These are phyloP conservation scores for Artomyces pyxidatus DNA, from an alignment of 768 basidiomycete genomes.

Conservation along the genomic window DNA sequence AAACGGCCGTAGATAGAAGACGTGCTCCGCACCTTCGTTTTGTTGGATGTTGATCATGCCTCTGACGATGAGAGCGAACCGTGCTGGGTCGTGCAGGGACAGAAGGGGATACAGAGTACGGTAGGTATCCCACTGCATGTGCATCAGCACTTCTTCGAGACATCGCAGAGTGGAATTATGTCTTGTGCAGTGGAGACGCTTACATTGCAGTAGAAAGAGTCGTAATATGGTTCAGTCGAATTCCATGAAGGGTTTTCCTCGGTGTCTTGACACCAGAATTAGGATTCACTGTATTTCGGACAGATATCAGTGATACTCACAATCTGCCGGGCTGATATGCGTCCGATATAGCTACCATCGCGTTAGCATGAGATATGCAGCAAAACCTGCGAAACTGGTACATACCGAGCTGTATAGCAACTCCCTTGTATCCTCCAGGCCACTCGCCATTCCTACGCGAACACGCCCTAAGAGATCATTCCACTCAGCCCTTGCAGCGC, in stretches of 20 bases:
- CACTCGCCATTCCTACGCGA: slow-evolving; percentile 36
- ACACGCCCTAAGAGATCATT: slow-evolving; percentile 48
- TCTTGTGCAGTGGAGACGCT: slow-evolving; percentile 18
- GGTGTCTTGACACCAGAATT: slow-evolving; percentile 32
- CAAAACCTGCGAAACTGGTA: too few species aligned
- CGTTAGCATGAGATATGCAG: not conserved
- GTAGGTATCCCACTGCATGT: slow-evolving; percentile 53
- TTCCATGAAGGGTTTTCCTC: slow-evolving; percentile 60
- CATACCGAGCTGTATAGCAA: slow-evolving; percentile 54
- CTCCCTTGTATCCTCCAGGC: slow-evolving; percentile 36
- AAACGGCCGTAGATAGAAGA: not conserved
- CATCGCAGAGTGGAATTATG: too few species aligned
- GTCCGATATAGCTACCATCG: slow-evolving; percentile 44
- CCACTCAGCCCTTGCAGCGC: slow-evolving; percentile 40
- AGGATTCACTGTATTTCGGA: not conserved
- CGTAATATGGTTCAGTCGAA: slow-evolving; percentile 57
- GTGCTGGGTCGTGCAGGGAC: slow-evolving; percentile 54
- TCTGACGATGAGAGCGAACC: slow-evolving; percentile 50
- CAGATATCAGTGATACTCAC: slow-evolving; percentile 28
- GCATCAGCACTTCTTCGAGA: too few species aligned
- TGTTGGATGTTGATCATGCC: slow-evolving; percentile 63
- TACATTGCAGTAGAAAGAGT: slow-evolving; percentile 63
- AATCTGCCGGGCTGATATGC: slow-evolving; percentile 58
- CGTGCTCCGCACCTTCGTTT: slow-evolving; percentile 40
- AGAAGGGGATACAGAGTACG: slow-evolving; percentile 54